Base-by-base conservation (phyloP, 768 basidiomycete genomes). In the Rhodotorula sphaerocarpa region DNA sequence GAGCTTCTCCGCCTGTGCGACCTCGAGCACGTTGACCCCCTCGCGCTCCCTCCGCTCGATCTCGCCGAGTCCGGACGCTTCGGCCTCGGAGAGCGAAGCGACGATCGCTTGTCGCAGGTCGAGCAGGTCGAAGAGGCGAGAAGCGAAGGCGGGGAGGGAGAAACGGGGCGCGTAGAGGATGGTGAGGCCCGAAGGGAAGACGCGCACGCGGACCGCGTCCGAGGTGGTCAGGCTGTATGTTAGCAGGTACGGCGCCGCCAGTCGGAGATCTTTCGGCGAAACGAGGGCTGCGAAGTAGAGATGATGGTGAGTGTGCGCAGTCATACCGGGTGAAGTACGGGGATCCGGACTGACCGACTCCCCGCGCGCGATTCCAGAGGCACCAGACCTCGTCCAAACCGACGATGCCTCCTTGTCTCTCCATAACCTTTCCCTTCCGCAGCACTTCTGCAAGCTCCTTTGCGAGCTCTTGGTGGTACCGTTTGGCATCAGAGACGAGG, bases 101-200 rank as follows among this genome's bases (percentile, higher is more conserved):
- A 28, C 53, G 28, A 63, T 25, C n/a, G 61, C 66, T 10, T 50
- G 46, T 2, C 51, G 31, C 14, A 53, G 64, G 7, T 64, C 63
- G 33, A 93, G 74, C 44, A 80, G 74, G 2, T 80, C 75, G 3
- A 80, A 78, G 4, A 92, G 77, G 15, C 90, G 83, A 3, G 82
- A 77, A 0, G 83, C 76, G 71, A 97, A 91, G 0, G 85, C 80
- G 0, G 79, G 76, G 41, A 80, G 81, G 0, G 85, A 79, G 76
- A 85, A 95, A 1, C 79, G 79, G 6, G 90, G 88, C 2, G 86
- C 88, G 75, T 93, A 88, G 34, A 97, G 79, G 39, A 96, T 88
- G 15, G 79, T 80, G 3, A 95, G 79, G 0, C 87, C 86, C 0
- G 73, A 47, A 3, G 75, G 72, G 72, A 97, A 86, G 6, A 79